These are phyloP conservation scores for Coemansia sp. DNA, from an alignment of 192 early-diverging fungal genomes.

Conservation along the genomic window DNA sequence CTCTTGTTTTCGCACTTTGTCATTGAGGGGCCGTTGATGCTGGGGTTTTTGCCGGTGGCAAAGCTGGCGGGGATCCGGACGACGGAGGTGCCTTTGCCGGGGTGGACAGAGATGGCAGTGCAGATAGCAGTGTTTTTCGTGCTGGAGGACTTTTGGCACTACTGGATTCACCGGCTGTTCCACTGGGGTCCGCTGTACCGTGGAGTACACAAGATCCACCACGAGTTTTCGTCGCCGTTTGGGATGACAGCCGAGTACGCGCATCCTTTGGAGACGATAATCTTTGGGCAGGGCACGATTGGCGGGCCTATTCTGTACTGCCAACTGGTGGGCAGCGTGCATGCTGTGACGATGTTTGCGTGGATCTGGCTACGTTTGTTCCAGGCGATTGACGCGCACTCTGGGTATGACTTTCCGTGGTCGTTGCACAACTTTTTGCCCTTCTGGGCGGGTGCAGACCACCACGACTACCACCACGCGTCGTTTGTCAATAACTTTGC, in stretches of 20 bases:
- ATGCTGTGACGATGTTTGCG: slow-evolving; percentile 76
- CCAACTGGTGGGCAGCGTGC: slow-evolving; percentile 62
- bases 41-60: slow-evolving; percentile 81
- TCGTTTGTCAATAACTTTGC: slow-evolving; percentile 77
- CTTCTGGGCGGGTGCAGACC: slow-evolving; percentile 89
- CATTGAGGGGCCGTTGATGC: slow-evolving; percentile 85
- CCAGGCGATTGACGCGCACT: slow-evolving; percentile 86
- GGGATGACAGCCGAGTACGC: slow-evolving; percentile 89
- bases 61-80: slow-evolving; percentile 82
- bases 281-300: slow-evolving; percentile 85
- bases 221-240: slow-evolving; percentile 87
- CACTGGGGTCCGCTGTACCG: slow-evolving; percentile 89
- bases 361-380: slow-evolving; percentile 83
- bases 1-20: slow-evolving; percentile 76
- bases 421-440: slow-evolving; percentile 79
- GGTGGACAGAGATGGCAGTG: slow-evolving; percentile 61
- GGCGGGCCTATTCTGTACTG: slow-evolving; percentile 74
- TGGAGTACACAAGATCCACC: slow-evolving; percentile 91
- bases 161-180: slow-evolving; percentile 83
- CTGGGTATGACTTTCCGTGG: slow-evolving; percentile 96
- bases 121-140: slow-evolving; percentile 77
- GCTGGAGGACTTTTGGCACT: slow-evolving; percentile 88
- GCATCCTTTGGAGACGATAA: slow-evolving; percentile 78
- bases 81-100: slow-evolving; percentile 77
- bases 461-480: slow-evolving; percentile 93